A percentile compares a stretch with the other conserved stretches of the same genome.
phyloP scores from a whole-genome alignment of 768 basidiomycete genomes.

The Postia placenta region DNA sequence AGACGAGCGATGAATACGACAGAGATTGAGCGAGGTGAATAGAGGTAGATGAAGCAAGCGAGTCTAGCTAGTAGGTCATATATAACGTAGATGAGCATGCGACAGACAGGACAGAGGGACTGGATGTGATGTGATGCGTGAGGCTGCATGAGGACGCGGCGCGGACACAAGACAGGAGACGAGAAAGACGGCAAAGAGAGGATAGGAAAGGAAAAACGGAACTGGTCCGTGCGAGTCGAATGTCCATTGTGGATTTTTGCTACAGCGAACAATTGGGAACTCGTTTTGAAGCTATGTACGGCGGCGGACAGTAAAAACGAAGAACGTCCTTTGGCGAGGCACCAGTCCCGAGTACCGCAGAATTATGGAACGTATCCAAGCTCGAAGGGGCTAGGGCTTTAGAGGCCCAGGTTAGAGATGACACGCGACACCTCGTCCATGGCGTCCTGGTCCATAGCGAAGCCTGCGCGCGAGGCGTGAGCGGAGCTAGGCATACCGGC shows the following conservation, averaged over 20 bases:
- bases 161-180: constrained; percentile 7
- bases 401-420: constrained; percentile 48
- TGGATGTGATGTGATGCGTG: constrained; percentile 5
- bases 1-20: constrained; percentile 3
- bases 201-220: neutral
- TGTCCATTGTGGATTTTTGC: constrained; percentile 2
- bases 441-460: constrained; percentile 45
- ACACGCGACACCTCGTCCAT: constrained; percentile 72
- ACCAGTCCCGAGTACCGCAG: neutral
- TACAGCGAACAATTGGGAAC: neutral
- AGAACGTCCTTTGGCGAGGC: neutral
- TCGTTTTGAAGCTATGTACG: neutral
- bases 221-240: neutral
- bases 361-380: neutral
- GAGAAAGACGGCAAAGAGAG: neutral
- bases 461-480: constrained; percentile 18
- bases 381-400: too few species aligned
- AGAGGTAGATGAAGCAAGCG: neutral
- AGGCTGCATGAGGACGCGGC: constrained; percentile 6
- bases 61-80: constrained; percentile 1
- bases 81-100: constrained; percentile 5
- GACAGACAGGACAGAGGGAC: constrained; percentile 6
- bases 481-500: constrained; percentile 22
- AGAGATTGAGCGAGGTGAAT: neutral
- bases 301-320: neutral